Percentiles rank a stretch among this genome's conserved stretches.
These are phyloP conservation scores for Zopfia rhizophila DNA, from an alignment of 2,329 filamentous ascomycete species.

Conservation along the genomic window DNA sequence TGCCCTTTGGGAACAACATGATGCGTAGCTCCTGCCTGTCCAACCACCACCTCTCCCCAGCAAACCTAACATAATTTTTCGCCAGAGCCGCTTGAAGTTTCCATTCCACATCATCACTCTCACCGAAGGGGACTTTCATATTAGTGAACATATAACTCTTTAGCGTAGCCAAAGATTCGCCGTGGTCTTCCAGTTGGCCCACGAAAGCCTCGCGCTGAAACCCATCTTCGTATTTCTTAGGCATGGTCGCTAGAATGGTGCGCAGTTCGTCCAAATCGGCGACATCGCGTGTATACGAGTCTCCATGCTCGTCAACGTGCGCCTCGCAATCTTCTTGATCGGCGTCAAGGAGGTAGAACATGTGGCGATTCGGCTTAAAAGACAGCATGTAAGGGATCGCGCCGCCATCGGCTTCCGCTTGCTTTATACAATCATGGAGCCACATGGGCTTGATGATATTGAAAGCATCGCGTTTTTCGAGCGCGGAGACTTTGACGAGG, in stretches of 20 bases:
- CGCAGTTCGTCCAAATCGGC: conserved; percentile 69
- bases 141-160: conserved; percentile 45
- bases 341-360: conserved; percentile 74
- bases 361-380: conserved; percentile 70
- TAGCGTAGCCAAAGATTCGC: conserved; percentile 31
- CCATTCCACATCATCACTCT: conserved; percentile 21
- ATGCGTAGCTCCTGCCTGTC: conserved; percentile 73
- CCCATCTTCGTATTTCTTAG: conserved; percentile 22
- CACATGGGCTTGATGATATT: conserved; percentile 83
- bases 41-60: conserved; percentile 69
- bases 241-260: conserved; percentile 51
- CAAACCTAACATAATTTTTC: conserved; percentile 73
- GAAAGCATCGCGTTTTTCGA: conserved; percentile 76
- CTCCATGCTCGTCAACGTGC: conserved; percentile 80
- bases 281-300: conserved; percentile 82
- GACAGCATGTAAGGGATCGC: conserved; percentile 71
- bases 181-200: conserved; percentile 40
- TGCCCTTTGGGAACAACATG: conserved; percentile 67
- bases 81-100: conserved; percentile 55
- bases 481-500: conserved; percentile 81
- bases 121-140: conserved; percentile 33
- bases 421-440: conserved; percentile 82
- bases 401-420: conserved; percentile 65
- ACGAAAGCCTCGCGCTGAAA: conserved; percentile 36
- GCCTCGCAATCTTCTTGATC: conserved; percentile 65